Conservation (phyloP, 1,284 basidiomycete genomes). For the Trametes versicolor region DNA sequence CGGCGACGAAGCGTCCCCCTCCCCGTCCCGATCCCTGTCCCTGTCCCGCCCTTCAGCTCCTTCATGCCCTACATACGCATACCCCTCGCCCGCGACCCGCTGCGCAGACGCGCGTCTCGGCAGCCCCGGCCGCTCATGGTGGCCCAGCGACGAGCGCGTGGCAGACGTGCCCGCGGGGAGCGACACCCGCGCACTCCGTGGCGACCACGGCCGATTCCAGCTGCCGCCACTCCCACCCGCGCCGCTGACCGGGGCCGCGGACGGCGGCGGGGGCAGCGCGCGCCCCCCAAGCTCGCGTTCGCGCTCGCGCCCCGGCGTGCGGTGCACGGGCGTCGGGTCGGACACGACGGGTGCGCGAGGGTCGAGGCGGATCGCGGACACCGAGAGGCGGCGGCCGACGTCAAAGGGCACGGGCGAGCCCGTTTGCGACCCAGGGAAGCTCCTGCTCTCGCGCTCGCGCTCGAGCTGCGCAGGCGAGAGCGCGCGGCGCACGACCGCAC, state of each 20-base stretch:
- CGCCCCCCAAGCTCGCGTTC: conserved; percentile 9
- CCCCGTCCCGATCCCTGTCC: conserved; percentile 24
- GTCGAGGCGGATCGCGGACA: conserved; percentile 60
- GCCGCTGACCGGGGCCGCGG: conserved; percentile 5
- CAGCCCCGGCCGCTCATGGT: conserved; percentile 29
- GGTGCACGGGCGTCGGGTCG: conserved; percentile 6
- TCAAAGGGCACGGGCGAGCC: conserved; percentile 60
- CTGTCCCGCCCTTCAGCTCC: conserved; percentile 20
- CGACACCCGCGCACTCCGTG: conserved; percentile 21
- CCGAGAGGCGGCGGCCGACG: conserved; percentile 54
- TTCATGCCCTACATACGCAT: conserved; percentile 22
- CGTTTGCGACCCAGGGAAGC: conserved; percentile 48
- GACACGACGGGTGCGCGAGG: conserved; percentile 31
- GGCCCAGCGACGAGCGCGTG: conserved; percentile 19
- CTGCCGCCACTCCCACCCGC: background rate
- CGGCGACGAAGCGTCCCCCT: conserved; percentile 14
- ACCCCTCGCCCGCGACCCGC: conserved; percentile 23
- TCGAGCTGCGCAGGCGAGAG: conserved; percentile 44
- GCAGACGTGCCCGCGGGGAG: conserved; percentile 23
- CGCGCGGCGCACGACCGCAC: conserved; percentile 31
- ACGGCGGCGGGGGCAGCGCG: conserved; percentile 27
- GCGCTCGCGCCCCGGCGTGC: background rate
- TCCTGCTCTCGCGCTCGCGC: conserved; percentile 46
- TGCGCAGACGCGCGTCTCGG: conserved; percentile 27
- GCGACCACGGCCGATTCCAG: conserved; percentile 22